Evolutionary conservation across 768 basidiomycete genomes (phyloP), one percentile per base, ranked within the genome.

Genomic region (Leucosporidium creatinivorum): DNA sequence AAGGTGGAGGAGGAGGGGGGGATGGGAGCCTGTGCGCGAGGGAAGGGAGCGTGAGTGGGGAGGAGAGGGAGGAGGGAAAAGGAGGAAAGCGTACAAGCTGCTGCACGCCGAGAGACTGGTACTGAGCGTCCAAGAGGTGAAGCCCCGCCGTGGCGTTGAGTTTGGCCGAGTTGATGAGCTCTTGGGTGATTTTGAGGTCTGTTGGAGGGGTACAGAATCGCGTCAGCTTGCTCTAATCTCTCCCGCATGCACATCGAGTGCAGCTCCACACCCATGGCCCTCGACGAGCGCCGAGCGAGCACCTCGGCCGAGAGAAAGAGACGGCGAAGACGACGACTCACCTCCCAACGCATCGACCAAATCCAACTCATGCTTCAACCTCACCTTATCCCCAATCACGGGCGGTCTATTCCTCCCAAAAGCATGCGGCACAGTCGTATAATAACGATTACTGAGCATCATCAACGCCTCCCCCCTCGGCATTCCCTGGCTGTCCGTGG

Each of bases 151-250:
- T 19, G 10, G 55, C 21, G 39, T 44, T 44, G 39, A 44, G 39
- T 17, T 44, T 44, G 30, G 12, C 4, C 55, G 30, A 31, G 55
- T 56, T 30, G 30, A 56, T 56, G 17, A 56, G 31, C 12, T 56
- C 55, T 21, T 28, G 21, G 4, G 55, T 56, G 55, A 56, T 56
- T 21, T 56, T 56, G 55, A 56, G 55, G 17, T 56, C 55, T 56
- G 31, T 33, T 6, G 30, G 3, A 3, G 55, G 13, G 12, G 4
- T 2, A 19, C 4, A 44, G 26, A 31, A 18, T 4, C n/a, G 19
- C 5, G 12, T 26, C 30, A 55, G 51, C 33, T 33, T 33, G 33
- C 10, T 33, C 33, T 10, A 33, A 4, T 33, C 33, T 10, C 4
- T 33, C 33, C 33, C 33, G 33, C 33, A 33, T 5, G 33, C 33